Conservation (phyloP, 306 rosid species). For the Macrotyloma uniflorum region DNA sequence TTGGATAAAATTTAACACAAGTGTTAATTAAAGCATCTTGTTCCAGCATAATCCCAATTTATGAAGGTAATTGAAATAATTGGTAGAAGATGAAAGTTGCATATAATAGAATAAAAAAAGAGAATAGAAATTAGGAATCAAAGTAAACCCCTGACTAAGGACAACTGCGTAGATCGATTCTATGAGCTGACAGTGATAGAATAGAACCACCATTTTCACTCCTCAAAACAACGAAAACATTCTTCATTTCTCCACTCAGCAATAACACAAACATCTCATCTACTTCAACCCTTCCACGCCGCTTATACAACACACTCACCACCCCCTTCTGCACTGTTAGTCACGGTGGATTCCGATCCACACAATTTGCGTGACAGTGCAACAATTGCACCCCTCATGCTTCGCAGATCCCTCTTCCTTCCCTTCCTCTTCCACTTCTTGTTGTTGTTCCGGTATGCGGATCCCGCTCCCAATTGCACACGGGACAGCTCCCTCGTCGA, state of each 20-base stretch:
- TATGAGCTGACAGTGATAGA: background rate
- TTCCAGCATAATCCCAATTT: too few species aligned
- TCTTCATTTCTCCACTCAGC: too few species aligned
- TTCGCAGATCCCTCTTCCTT: conserved; percentile 48
- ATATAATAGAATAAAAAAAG: background rate
- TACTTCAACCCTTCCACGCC: background rate
- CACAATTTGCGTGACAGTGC: background rate
- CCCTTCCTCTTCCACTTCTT: conserved; percentile 18
- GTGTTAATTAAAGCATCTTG: too few species aligned
- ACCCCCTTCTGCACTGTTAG: background rate
- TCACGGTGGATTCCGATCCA: background rate
- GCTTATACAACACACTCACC: background rate
- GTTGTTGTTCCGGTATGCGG: conserved; percentile 52
- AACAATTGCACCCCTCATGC: conserved; percentile 46
- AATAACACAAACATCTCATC: background rate
- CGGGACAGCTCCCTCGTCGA: conserved; percentile 48
- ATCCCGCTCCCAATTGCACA: conserved; percentile 56
- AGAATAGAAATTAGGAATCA: background rate
- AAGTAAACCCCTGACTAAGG: background rate
- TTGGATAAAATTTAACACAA: too few species aligned
- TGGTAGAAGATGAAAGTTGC: background rate
- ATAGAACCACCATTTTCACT: too few species aligned
- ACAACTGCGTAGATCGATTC: background rate
- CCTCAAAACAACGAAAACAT: too few species aligned
- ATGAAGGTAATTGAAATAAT: too few species aligned